Evolutionary conservation across 192 early-diverging fungal genomes (phyloP).

Genomic region (Backusella parvicylindrica): DNA sequence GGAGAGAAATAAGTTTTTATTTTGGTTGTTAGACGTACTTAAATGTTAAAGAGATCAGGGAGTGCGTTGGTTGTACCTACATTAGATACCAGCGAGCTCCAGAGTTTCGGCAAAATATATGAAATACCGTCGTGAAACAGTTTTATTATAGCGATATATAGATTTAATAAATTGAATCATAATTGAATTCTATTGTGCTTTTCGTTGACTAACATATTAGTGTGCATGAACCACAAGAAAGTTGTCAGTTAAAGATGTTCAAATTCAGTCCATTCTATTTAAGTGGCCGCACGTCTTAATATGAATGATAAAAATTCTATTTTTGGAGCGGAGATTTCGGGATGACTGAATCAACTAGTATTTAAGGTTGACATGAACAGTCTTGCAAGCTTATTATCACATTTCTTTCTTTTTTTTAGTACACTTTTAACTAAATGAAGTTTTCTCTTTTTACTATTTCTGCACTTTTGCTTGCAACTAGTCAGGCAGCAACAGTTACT

Average conservation of each 20-base stretch:
- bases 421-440: not conserved
- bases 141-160: not conserved
- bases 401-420: not conserved
- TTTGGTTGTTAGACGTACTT: not conserved
- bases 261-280: not conserved
- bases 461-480: conserved; percentile 15
- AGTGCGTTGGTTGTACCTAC: not conserved
- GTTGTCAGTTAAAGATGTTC: not conserved
- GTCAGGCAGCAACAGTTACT: conserved; percentile 29
- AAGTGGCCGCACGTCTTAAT: not conserved
- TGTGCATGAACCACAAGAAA: not conserved
- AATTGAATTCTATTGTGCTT: not conserved
- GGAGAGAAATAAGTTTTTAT: not conserved
- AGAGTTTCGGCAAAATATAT: not conserved
- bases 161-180: not conserved
- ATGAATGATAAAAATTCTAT: not conserved
- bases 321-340: not conserved
- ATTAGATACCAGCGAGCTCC: not conserved
- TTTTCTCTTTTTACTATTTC: conserved; percentile 1
- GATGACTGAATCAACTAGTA: not conserved
- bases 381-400: not conserved
- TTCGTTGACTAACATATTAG: not conserved
- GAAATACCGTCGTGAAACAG: not conserved
- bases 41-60: not conserved
- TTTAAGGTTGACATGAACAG: not conserved